Percentiles rank a stretch among this genome's conserved stretches.
These are phyloP conservation scores for Onygena corvina DNA, from an alignment of 2,329 filamentous ascomycete species.

Conservation along the genomic window DNA sequence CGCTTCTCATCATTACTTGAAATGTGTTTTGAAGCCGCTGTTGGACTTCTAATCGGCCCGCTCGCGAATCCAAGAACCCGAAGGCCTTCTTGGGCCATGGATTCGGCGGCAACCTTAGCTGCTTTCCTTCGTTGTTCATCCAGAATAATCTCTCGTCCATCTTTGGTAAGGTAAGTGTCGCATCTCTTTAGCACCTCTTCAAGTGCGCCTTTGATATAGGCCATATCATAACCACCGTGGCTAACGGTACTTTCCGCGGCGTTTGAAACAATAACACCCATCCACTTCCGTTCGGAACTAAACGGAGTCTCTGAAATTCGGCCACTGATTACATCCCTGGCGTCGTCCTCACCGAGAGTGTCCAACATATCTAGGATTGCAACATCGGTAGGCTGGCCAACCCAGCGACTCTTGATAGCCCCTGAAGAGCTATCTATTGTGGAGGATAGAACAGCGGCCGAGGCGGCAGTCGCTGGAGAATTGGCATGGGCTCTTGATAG, in stretches of 20 bases:
- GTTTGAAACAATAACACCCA: constrained; percentile 76
- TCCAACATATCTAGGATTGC: constrained; percentile 93
- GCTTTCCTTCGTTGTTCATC: constrained; percentile 64
- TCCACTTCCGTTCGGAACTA: constrained; percentile 97
- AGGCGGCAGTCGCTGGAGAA: constrained; percentile 55
- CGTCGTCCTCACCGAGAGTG: constrained; percentile 79
- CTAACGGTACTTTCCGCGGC: constrained; percentile 38
- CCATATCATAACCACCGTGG: constrained; percentile 56
- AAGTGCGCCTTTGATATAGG: constrained; percentile 90
- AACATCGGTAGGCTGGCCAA: constrained; percentile 92
- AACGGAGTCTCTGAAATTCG: constrained; percentile 82
- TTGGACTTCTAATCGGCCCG: constrained; percentile 49
- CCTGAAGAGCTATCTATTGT: constrained; percentile 54
- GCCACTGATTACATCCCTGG: constrained; percentile 71
- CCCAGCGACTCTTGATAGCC: constrained; percentile 72
- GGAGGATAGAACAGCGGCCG: constrained; percentile 73
- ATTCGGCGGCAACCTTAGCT: constrained; percentile 65
- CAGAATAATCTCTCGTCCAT: constrained; percentile 74
- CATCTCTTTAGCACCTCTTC: constrained; percentile 78
- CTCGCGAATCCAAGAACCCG: constrained; percentile 89
- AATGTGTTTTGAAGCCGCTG: constrained; percentile 42
- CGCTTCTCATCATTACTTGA: constrained; percentile 53
- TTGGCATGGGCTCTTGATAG: constrained; percentile 62
- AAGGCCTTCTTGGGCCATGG: constrained; percentile 79
- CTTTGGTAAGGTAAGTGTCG: constrained; percentile 76